Conservation (phyloP, 768 basidiomycete species). For the Pleurotus cornucopiae region DNA sequence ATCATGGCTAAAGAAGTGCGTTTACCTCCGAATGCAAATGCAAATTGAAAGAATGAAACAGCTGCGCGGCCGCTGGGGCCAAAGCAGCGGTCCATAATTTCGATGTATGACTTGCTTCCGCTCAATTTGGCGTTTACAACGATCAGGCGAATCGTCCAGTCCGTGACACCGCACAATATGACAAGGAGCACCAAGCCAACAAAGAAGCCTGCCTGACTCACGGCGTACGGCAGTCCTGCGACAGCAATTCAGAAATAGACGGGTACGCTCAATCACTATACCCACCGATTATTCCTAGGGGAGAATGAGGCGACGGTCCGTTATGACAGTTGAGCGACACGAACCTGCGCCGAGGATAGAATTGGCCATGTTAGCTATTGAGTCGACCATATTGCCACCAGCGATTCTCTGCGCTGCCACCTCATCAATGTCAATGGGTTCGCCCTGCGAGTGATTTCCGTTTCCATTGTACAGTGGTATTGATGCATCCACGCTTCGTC, state of each 20-base stretch:
- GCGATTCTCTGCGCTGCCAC: slow-evolving; percentile 60
- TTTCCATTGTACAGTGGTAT: slow-evolving; percentile 39
- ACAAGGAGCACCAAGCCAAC: slow-evolving; percentile 81
- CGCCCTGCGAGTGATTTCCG: slow-evolving; percentile 21
- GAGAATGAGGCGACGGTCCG: slow-evolving; percentile 4
- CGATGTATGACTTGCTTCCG: slow-evolving; percentile 88
- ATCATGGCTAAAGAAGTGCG: background rate
- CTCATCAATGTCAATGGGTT: slow-evolving; percentile 63
- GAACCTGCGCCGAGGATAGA: slow-evolving; percentile 90
- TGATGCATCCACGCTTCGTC: slow-evolving; percentile 54
- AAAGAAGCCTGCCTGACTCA: slow-evolving; percentile 93
- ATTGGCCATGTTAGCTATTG: slow-evolving; percentile 92
- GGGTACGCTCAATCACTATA: background rate
- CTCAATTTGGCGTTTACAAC: slow-evolving; percentile 95
- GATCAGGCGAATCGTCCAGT: slow-evolving; percentile 97
- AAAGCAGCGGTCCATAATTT: slow-evolving; percentile 92
- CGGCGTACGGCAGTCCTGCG: slow-evolving; percentile 87
- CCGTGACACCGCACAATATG: slow-evolving; percentile 79
- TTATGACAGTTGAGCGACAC: slow-evolving; percentile 14
- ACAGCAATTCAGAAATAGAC: slow-evolving; percentile 9
- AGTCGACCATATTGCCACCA: slow-evolving; percentile 75
- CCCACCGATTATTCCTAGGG: slow-evolving; percentile 60
- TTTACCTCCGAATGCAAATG: slow-evolving; percentile 94
- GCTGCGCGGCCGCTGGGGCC: slow-evolving; percentile 88
- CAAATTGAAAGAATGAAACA: slow-evolving; percentile 95